Evolutionary conservation across 2,329 filamentous ascomycete species (phyloP).

Genomic region (Fusarium sp.): DNA sequence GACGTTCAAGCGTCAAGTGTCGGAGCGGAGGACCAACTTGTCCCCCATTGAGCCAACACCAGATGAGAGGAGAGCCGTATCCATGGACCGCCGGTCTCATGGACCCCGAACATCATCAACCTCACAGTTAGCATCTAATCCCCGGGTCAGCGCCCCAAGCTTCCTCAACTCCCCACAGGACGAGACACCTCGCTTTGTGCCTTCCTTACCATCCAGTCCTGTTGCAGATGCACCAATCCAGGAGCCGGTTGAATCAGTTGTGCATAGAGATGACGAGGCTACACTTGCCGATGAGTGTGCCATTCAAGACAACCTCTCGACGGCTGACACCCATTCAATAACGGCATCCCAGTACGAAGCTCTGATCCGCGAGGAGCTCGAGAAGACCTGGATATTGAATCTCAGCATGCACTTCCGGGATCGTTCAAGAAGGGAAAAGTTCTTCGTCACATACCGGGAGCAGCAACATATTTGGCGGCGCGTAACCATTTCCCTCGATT

Average conservation of each 20-base stretch:
- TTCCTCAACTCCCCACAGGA: slow-evolving; percentile 47
- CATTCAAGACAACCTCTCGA: slow-evolving; percentile 46
- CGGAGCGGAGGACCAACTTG: slow-evolving; percentile 77
- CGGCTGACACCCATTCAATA: slow-evolving; percentile 56
- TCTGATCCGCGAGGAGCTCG: slow-evolving; percentile 79
- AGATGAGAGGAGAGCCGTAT: slow-evolving; percentile 75
- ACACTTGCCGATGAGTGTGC: slow-evolving; percentile 36
- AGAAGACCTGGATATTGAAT: slow-evolving; percentile 92
- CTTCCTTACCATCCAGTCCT: slow-evolving; percentile 29
- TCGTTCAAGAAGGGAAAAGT: slow-evolving; percentile 91
- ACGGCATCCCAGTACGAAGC: slow-evolving; percentile 65
- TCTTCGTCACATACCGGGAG: slow-evolving; percentile 94
- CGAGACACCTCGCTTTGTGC: slow-evolving; percentile 27
- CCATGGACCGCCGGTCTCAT: slow-evolving; percentile 63
- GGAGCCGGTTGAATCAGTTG: slow-evolving; percentile 3
- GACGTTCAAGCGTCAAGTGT: slow-evolving; percentile 84
- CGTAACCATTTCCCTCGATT: slow-evolving; percentile 93
- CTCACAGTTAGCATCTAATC: slow-evolving; percentile 42
- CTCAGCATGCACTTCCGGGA: slow-evolving; percentile 98
- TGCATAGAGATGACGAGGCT: slow-evolving; percentile 34
- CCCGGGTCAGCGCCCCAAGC: slow-evolving; percentile 59
- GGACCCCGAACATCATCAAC: slow-evolving; percentile 43
- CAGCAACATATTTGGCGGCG: slow-evolving; percentile 80
- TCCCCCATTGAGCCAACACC: slow-evolving; percentile 68
- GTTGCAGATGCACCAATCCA: slow-evolving; percentile 23